Evolutionary conservation across 257 asterid species (phyloP).

Genomic region (Fraxinus quadrangulata): DNA sequence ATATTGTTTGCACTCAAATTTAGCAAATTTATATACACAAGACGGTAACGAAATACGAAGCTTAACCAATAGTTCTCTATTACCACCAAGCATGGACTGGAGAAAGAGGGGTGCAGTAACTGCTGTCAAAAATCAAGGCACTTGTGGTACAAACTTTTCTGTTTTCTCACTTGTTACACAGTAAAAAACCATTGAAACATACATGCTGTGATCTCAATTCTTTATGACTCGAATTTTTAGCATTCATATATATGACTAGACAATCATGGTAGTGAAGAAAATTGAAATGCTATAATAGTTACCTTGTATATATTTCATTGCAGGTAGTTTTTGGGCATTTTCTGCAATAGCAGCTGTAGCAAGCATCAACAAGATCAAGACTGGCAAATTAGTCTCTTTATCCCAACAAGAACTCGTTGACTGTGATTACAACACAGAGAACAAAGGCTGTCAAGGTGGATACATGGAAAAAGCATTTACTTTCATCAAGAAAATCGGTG

Average conservation of each 20-base stretch:
- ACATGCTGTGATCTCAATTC: too few relatives aligned
- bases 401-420: conserved; percentile 71
- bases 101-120: conserved; percentile 64
- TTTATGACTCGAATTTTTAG: not conserved
- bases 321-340: conserved; percentile 87
- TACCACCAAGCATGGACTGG: conserved; percentile 58
- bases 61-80: not conserved
- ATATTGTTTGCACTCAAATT: not conserved
- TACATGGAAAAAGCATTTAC: conserved; percentile 51
- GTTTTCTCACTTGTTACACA: not conserved
- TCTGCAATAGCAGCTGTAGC: conserved; percentile 70
- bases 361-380: conserved; percentile 63
- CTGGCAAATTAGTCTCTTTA: conserved; percentile 54
- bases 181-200: not conserved
- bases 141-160: conserved; percentile 44
- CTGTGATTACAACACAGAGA: conserved; percentile 38
- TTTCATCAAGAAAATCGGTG: conserved; percentile 46
- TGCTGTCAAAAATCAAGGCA: conserved; percentile 56
- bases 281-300: not conserved
- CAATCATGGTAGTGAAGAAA: not conserved
- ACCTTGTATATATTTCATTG: conserved; percentile 19
- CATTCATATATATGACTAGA: not conserved
- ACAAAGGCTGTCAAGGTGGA: conserved; percentile 66
- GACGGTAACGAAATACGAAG: conserved; percentile 31
- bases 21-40: not conserved